Evolutionary conservation across 2,329 filamentous ascomycete species (phyloP).

Genomic region (Purpureocillium lavendulum): DNA sequence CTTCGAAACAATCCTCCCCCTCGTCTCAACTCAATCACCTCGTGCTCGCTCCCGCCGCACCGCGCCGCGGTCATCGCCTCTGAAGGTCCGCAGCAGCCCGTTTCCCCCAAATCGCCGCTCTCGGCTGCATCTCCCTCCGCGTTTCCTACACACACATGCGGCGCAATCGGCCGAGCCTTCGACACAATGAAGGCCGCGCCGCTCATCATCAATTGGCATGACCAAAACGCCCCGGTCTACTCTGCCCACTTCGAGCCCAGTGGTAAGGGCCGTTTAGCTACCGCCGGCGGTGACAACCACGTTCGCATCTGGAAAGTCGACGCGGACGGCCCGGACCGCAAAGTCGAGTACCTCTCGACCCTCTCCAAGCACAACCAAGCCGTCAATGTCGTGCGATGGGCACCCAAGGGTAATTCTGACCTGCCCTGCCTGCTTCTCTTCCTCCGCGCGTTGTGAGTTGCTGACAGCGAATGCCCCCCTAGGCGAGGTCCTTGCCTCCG

Average conservation of each 20-base stretch:
- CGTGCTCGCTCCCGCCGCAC: no score
- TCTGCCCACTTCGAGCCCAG: constrained; percentile 93
- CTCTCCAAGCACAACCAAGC: constrained; percentile 91
- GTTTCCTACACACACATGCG: constrained; percentile 16
- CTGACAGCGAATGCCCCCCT: constrained; percentile 8
- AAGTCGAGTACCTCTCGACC: constrained; percentile 85
- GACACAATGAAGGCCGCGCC: constrained; percentile 86
- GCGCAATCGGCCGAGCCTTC: constrained; percentile 17
- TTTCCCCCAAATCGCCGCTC: background rate
- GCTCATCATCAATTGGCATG: constrained; percentile 97
- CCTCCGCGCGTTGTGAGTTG: background rate
- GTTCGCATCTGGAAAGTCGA: constrained; percentile 94
- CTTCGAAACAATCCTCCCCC: background rate
- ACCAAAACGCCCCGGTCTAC: constrained; percentile 94
- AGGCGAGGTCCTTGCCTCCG: constrained; percentile 91
- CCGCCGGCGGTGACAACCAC: constrained; percentile 92
- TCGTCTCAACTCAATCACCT: no score
- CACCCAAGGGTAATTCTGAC: constrained; percentile 69
- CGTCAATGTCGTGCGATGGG: constrained; percentile 96
- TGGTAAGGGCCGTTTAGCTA: constrained; percentile 85
- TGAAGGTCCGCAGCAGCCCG: no score
- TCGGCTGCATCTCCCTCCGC: background rate
- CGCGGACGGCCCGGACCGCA: constrained; percentile 73
- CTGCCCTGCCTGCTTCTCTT: background rate
- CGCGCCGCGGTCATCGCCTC: no score